These are phyloP conservation scores for Huntiella decipiens DNA, from an alignment of 2,329 filamentous ascomycete species.

Conservation along the genomic window DNA sequence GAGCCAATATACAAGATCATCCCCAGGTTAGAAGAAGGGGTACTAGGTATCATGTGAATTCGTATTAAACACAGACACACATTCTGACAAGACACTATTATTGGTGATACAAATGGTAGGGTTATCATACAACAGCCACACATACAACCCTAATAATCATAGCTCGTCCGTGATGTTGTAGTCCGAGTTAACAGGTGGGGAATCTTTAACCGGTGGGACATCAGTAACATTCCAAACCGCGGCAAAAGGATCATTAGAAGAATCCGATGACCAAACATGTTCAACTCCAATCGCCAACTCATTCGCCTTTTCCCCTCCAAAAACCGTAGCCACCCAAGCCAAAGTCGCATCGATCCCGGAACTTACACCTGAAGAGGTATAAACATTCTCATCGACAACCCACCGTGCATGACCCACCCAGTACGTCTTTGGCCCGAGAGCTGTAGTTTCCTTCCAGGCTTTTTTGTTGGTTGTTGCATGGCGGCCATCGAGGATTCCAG, in stretches of 20 bases:
- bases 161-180: no score
- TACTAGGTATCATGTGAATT: no score
- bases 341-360: slow-evolving; percentile 4
- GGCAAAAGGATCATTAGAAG: not conserved
- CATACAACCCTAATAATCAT: no score
- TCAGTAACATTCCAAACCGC: slow-evolving; percentile 1
- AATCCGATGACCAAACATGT: not conserved
- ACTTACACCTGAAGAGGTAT: slow-evolving; percentile 40
- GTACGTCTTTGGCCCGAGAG: slow-evolving; percentile 29
- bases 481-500: slow-evolving; percentile 40
- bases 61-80: no score
- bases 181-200: no score
- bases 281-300: slow-evolving; percentile 1
- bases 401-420: slow-evolving; percentile 46
- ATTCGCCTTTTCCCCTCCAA: not conserved
- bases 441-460: slow-evolving; percentile 29
- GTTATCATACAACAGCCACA: no score
- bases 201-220: not conserved
- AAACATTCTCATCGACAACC: slow-evolving; percentile 46
- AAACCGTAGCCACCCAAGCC: not conserved
- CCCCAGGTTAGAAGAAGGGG: no score
- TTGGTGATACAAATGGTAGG: no score
- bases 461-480: slow-evolving; percentile 49
- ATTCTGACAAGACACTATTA: no score
- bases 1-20: no score